phyloP scores from a whole-genome alignment of 2,329 filamentous ascomycete genomes.

The Colletotrichum godetiae region DNA sequence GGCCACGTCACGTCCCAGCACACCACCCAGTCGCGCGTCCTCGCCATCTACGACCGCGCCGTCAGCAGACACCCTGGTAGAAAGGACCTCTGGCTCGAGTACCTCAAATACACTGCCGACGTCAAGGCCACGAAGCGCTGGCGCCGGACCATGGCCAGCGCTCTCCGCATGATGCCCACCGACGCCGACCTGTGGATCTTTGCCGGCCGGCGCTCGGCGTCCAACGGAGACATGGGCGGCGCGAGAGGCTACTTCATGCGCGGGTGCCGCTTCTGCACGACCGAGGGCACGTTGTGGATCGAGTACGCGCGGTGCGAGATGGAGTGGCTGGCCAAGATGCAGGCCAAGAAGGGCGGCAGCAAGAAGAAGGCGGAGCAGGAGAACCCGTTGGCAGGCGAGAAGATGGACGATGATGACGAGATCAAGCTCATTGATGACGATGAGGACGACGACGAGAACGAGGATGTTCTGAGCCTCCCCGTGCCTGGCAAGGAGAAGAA shows the following conservation, averaged over 20 bases:
- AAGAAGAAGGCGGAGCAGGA: slow-evolving; percentile 64
- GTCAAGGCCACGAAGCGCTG: slow-evolving; percentile 75
- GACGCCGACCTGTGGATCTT: slow-evolving; percentile 89
- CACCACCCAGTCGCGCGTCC: slow-evolving; percentile 83
- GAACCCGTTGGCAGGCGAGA: slow-evolving; percentile 57
- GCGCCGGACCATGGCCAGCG: slow-evolving; percentile 72
- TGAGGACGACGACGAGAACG: slow-evolving; percentile 55
- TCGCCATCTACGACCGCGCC: slow-evolving; percentile 89
- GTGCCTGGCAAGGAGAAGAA: slow-evolving; percentile 58
- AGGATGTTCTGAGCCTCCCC: slow-evolving; percentile 55
- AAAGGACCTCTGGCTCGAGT: slow-evolving; percentile 87
- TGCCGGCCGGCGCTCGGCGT: slow-evolving; percentile 81
- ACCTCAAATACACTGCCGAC: slow-evolving; percentile 82
- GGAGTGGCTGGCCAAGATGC: slow-evolving; percentile 88
- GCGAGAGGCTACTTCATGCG: slow-evolving; percentile 89
- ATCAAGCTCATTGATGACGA: slow-evolving; percentile 58
- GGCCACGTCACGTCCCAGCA: slow-evolving; percentile 73
- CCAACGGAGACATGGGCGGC: slow-evolving; percentile 86
- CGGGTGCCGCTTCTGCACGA: slow-evolving; percentile 89
- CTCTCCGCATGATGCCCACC: slow-evolving; percentile 86
- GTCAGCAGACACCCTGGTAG: slow-evolving; percentile 87
- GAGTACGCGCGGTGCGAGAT: slow-evolving; percentile 94
- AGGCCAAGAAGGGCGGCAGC: slow-evolving; percentile 74
- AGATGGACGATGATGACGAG: slow-evolving; percentile 61
- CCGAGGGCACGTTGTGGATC: slow-evolving; percentile 80